Evolutionary conservation across 345 rosid genomes (phyloP).

Genomic region (Bruguiera gymnorhiza): DNA sequence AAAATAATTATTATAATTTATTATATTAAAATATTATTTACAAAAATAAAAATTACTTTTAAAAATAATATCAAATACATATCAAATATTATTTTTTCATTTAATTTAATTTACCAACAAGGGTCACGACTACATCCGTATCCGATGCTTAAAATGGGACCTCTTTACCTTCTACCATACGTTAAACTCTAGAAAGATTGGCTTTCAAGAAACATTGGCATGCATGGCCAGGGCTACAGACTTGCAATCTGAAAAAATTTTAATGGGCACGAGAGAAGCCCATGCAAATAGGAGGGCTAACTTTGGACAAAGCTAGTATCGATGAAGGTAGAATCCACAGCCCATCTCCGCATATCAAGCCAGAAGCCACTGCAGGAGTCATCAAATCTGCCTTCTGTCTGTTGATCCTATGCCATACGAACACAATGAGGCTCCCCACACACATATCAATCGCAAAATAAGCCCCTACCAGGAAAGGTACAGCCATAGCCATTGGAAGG

Average conservation of each 20-base stretch:
- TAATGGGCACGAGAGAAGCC: conserved; percentile 41
- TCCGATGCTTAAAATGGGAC: too few species aligned
- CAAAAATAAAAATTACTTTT: too few species aligned
- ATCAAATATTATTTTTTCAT: too few species aligned
- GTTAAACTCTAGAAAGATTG: too few species aligned
- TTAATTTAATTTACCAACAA: too few species aligned
- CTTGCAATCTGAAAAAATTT: not conserved
- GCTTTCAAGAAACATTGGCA: too few species aligned
- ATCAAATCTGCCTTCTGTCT: conserved; percentile 47
- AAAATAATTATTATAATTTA: too few species aligned
- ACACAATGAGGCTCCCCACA: conserved; percentile 27
- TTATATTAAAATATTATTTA: too few species aligned
- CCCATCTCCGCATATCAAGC: conserved; percentile 92
- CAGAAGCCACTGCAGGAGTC: conserved; percentile 90
- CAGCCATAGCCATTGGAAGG: conserved; percentile 98
- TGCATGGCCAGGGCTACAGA: too few species aligned
- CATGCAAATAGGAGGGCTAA: conserved; percentile 85
- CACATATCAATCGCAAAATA: conserved; percentile 77
- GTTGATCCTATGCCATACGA: conserved; percentile 25
- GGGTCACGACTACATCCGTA: too few species aligned
- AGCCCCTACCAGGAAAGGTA: conserved; percentile 88
- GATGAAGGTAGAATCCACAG: conserved; percentile 90
- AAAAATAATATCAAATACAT: too few species aligned
- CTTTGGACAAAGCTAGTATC: conserved; percentile 59
- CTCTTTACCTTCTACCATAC: too few species aligned